Base-by-base conservation (phyloP, 2,329 filamentous ascomycete genomes). In the Lecanicillium sp. region DNA sequence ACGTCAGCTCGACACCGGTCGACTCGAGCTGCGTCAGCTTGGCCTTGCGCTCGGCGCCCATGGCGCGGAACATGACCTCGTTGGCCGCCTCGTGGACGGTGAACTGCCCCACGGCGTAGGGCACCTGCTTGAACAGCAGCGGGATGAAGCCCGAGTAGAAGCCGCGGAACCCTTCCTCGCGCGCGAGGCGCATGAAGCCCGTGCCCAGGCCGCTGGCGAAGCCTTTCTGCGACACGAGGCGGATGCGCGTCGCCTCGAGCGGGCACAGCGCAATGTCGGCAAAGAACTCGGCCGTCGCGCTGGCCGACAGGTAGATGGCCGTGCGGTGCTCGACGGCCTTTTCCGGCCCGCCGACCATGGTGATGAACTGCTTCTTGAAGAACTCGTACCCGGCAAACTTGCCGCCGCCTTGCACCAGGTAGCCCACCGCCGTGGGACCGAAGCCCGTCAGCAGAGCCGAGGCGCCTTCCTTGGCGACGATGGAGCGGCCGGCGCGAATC, bases 41-140 rank as follows among this genome's bases (percentile, higher is more conserved):
- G 46, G 74, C 72, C 71, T 90, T 92, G 42, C 63, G 61, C 50
- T 73, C 68, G 12, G 66, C 69, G 56, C 89, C 84, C 57, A 94
- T 71, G 39, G 62, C 43, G 41, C 72, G 69, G 71, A 79, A 94
- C 61, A 89, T 77, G 49, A 74, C 57, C 65, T 94, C 87, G 55
- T 84, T 79, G 52, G 84, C 86, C 55, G 86, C 90, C 69, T 95
- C 88, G 72, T 87, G 92, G 40, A 90, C 87, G 50, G 89, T 86
- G 71, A 95, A 95, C 71, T 95, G 94, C 61, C 87, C 80, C 66
- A 94, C 87, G 50, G 88, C 94, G 69, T 94, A 95, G 14, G 88
- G 88, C 40, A 95, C 82, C 74, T 92, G 86, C 67, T 90, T 89
- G 68, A 86, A 87, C 48, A 88, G 72, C 51, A 90, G 80, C 19